These are phyloP conservation scores for Leucocoprinus birnbaumii DNA, from an alignment of 768 basidiomycete genomes.

Conservation along the genomic window DNA sequence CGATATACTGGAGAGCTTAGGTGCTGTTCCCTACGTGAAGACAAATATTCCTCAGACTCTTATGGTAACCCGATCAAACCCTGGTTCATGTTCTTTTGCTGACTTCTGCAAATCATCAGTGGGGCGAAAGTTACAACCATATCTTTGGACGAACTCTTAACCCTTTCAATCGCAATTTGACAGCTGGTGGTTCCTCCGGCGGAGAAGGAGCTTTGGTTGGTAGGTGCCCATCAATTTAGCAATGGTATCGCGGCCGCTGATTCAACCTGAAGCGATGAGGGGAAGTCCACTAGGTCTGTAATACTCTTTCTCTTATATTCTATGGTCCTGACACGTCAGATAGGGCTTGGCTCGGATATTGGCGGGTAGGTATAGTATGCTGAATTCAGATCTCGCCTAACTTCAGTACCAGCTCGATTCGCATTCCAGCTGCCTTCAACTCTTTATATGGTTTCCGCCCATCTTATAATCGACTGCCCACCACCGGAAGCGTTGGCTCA, in stretches of 20 bases:
- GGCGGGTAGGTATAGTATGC: slow-evolving; percentile 35
- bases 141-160: slow-evolving; percentile 80
- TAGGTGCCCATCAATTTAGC: slow-evolving; percentile 15
- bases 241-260: not conserved
- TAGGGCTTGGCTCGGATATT: slow-evolving; percentile 79
- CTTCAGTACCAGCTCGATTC: slow-evolving; percentile 43
- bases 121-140: slow-evolving; percentile 75
- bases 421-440: slow-evolving; percentile 68
- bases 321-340: slow-evolving; percentile 18
- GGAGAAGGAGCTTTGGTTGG: slow-evolving; percentile 82
- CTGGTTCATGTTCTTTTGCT: slow-evolving; percentile 4
- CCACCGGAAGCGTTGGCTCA: slow-evolving; percentile 58
- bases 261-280: slow-evolving; percentile 31
- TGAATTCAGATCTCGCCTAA: not conserved
- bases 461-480: slow-evolving; percentile 69
- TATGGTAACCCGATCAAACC: too few species aligned
- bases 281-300: slow-evolving; percentile 40
- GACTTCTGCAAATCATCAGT: slow-evolving; percentile 51
- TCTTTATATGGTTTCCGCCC: slow-evolving; percentile 73
- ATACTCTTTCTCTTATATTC: not conserved
- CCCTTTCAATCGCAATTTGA: slow-evolving; percentile 69
- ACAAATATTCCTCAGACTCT: slow-evolving; percentile 80
- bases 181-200: slow-evolving; percentile 79
- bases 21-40: slow-evolving; percentile 70
- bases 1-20: slow-evolving; percentile 59